Base-by-base conservation (phyloP, 2,329 filamentous ascomycete species). In the Pyrenophora tritici-repentis region DNA sequence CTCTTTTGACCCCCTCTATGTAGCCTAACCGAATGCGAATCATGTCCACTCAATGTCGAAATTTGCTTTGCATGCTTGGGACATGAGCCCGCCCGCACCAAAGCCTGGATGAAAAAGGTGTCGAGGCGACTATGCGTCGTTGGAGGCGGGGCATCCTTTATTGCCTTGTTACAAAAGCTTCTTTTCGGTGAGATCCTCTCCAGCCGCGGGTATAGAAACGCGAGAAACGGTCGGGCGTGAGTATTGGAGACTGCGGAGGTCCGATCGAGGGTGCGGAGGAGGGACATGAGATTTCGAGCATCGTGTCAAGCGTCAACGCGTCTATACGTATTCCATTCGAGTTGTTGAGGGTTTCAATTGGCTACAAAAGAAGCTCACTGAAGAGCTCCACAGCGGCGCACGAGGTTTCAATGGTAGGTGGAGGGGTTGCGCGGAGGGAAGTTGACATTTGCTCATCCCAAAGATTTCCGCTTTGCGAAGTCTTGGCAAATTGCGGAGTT, bases 241-340 rank as follows among this genome's bases (percentile, higher is more conserved):
- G 76, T 70, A 72, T 76, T 77, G 56, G 77, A 75, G 73, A 75
- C 71, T 69, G 76, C 69, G 71, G 76, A 75, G 74, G 75, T 75
- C 78, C 79, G 77, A 71, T 80, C 76, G 73, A 80, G 77, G 75
- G 76, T 76, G 75, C 78, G 78, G 76, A 81, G 72, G 76, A 80
- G 76, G 82, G 81, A 84, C 85, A 87, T 87, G 83, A 82, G 81
- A 80, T 68, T 76, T 72, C 76, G 77, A 75, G 79, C 84, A 87
- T 86, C 63, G 78, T 85, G 82, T 75, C 74, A 70, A 70, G 63
- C 49, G 56, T 55, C 50, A 48, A 55, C 45, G 35, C 37, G 47
- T 52, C 48, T 44, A 51, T 52, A 44, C 39, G 47, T 29, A n/a
- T 53, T 59, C 58, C 62, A 67, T 65, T 32, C 26, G 53, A 4